Conservation (phyloP, 768 basidiomycete species). For the Rhodotorula taiwanensis region DNA sequence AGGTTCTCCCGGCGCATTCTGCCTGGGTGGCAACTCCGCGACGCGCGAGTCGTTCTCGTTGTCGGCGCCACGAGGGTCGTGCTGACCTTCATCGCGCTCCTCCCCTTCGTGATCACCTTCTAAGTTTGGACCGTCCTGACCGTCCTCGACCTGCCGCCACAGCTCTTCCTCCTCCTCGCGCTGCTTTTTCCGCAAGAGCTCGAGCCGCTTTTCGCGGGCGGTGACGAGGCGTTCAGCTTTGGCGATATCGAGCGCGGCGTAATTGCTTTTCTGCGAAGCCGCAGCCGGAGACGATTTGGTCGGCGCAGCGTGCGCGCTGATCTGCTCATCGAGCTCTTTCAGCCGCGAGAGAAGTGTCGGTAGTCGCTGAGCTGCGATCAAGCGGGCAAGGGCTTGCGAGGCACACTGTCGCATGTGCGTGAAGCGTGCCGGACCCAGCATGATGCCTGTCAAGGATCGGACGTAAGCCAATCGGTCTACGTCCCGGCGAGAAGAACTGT, state of each 20-base stretch:
- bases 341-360: slow-evolving; percentile 13
- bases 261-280: background rate
- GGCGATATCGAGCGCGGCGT: background rate
- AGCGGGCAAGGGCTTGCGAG: slow-evolving; percentile 50
- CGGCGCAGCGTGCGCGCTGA: slow-evolving; percentile 12
- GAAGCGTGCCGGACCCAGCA: slow-evolving; percentile 69
- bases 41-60: no score
- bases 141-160: background rate
- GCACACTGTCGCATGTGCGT: slow-evolving; percentile 70
- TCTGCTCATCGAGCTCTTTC: slow-evolving; percentile 9
- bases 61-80: no score
- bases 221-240: slow-evolving; percentile 15
- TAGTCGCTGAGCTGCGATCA: slow-evolving; percentile 10
- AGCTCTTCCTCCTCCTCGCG: background rate
- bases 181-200: slow-evolving; percentile 3
- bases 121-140: no score
- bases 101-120: no score
- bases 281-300: background rate
- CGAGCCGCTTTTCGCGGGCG: slow-evolving; percentile 9
- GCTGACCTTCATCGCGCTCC: no score
- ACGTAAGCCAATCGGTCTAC: no score
- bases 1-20: no score
- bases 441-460: slow-evolving; percentile 46
- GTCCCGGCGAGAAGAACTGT: background rate
- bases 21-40: no score